Base-by-base conservation (phyloP, 2,329 filamentous ascomycete species). In the Tetracladium maxilliforme region DNA sequence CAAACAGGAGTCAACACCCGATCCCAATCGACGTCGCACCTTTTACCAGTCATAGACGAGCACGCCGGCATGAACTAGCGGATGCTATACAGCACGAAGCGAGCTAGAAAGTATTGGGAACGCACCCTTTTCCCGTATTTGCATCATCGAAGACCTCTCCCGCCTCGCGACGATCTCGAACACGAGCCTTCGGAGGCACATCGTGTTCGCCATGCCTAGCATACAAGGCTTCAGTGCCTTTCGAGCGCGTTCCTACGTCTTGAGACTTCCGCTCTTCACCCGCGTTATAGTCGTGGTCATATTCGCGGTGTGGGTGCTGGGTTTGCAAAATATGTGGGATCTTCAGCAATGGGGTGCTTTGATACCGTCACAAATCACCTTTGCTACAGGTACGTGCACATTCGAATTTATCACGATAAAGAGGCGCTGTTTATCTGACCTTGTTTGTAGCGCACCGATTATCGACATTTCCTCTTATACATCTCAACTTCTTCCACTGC, bases 231-330 rank as follows among this genome's bases (percentile, higher is more conserved):
- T 92, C 51, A 86, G 74, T 51, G 70, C 76, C 16, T 51, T 64
- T 32, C 72, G 82, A 38, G 64, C 84, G 40, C 76, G 82, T 36
- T 81, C 80, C 7, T 94, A 92, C 48, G 43, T 92, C 36, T 61
- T 81, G 31, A 75, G 84, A 24, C 61, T 95, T n/a, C 87, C 90
- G 18, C 61, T 95, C 2, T 84, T 90, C 46, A 94, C 90, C 14
- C 71, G 86, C 25, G 49, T 65, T 11, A 64, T 84, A 10, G 47
- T 84, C 12, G 42, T 72, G 4, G 51, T 74, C 22, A 79, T 92
- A 29, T 42, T 78, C 16, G 54, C 59, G 9, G 64, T 82, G 33
- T 92, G 77, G 70, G 40, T 82, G 18, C 57, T 75, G 6, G 64
- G 74, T 22, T 47, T 86, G 19, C 75, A 80, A 39, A 62, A 69